These are phyloP conservation scores for Priceomyces carsonii DNA, from an alignment of 805 yeast species.

Conservation along the genomic window DNA sequence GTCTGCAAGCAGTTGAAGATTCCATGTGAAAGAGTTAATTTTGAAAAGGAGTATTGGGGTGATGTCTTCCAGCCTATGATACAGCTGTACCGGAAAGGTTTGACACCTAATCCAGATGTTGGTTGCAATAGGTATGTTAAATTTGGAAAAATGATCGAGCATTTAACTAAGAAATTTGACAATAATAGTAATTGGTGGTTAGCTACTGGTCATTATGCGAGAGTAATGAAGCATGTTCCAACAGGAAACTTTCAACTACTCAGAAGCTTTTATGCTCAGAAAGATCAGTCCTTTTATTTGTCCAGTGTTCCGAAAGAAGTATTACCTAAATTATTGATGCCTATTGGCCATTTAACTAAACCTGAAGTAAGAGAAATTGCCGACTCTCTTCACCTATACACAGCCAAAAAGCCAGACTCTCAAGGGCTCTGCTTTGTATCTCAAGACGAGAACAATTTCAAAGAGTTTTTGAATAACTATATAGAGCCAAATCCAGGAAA, in stretches of 20 bases:
- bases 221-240: conserved; percentile 41
- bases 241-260: conserved; percentile 47
- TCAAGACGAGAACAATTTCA: conserved; percentile 60
- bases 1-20: conserved; percentile 64
- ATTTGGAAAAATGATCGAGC: conserved; percentile 74
- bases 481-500: conserved; percentile 74
- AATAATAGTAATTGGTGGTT: conserved; percentile 50
- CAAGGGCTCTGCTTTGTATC: conserved; percentile 93
- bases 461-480: conserved; percentile 73
- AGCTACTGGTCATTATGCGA: conserved; percentile 84
- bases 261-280: conserved; percentile 56
- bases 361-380: conserved; percentile 77
- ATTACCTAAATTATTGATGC: conserved; percentile 60
- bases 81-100: conserved; percentile 63
- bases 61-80: conserved; percentile 94
- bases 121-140: conserved; percentile 84
- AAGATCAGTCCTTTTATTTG: conserved; percentile 91
- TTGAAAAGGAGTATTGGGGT: conserved; percentile 91
- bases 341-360: conserved; percentile 77
- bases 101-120: conserved; percentile 94
- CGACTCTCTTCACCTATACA: conserved; percentile 46
- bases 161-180: conserved; percentile 41
- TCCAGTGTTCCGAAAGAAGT: conserved; percentile 58
- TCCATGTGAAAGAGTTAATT: conserved; percentile 73
- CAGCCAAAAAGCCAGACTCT: conserved; percentile 85